These are phyloP conservation scores for Pythium sp. DNA, from an alignment of 352 stramenopile species.

Conservation along the genomic window DNA sequence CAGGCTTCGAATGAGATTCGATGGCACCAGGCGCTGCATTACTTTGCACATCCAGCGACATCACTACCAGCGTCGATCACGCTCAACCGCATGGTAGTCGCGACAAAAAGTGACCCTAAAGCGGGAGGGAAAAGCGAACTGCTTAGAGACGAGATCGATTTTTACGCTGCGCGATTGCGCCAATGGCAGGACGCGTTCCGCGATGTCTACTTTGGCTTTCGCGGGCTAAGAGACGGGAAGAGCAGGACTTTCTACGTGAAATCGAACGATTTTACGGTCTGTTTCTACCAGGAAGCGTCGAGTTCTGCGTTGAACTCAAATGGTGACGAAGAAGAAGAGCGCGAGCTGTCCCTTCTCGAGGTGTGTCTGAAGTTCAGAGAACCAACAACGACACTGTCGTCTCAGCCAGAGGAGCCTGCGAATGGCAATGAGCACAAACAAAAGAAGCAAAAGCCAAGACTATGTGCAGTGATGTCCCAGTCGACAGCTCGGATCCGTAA, in stretches of 20 bases:
- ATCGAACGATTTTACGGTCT: conserved; percentile 60
- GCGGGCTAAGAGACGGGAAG: conserved; percentile 7
- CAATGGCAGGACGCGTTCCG: conserved; percentile 71
- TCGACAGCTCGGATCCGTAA: conserved; percentile 65
- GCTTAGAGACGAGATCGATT: conserved; percentile 53
- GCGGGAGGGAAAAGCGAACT: conserved; percentile 25
- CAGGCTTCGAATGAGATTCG: conserved; percentile 27
- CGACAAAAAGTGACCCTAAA: conserved; percentile 26
- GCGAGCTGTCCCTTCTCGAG: conserved; percentile 24
- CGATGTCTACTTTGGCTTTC: conserved; percentile 66
- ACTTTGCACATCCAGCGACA: conserved; percentile 63
- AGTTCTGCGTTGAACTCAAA: neutral
- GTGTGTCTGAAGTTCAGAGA: conserved; percentile 32
- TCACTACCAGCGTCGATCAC: conserved; percentile 49
- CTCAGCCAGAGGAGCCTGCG: neutral
- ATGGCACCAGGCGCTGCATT: conserved; percentile 64
- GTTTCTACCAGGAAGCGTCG: conserved; percentile 38
- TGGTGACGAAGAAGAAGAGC: neutral
- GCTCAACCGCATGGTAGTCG: conserved; percentile 31
- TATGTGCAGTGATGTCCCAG: conserved; percentile 66
- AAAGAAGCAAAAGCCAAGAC: conserved; percentile 8
- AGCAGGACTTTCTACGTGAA: conserved; percentile 48
- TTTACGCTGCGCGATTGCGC: conserved; percentile 52
- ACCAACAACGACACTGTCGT: neutral
- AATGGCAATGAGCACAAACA: neutral